Percentiles rank a stretch among this genome's conserved stretches.
Evolutionary conservation across 352 stramenopile genomes (phyloP).

Genomic region (Phytophthora meadii): DNA sequence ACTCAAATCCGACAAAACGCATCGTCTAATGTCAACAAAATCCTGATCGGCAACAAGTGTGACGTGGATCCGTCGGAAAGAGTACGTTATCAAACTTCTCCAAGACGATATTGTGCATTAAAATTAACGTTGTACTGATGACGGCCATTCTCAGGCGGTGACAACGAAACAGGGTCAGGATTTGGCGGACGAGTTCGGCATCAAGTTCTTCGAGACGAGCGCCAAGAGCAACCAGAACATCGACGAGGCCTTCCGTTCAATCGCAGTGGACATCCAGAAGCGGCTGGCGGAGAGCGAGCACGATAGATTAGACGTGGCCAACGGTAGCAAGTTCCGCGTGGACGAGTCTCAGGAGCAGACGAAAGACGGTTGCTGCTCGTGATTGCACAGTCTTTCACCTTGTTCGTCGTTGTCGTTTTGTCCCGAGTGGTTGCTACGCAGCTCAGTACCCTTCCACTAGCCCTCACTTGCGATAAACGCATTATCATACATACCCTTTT

Average conservation of each 20-base stretch:
- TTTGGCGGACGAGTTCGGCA: slow-evolving; percentile 93
- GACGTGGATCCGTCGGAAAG: slow-evolving; percentile 97
- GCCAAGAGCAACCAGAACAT: slow-evolving; percentile 96
- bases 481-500: slow-evolving; percentile 22
- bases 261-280: slow-evolving; percentile 91
- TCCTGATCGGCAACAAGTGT: slow-evolving; percentile 99
- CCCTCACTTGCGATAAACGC: slow-evolving; percentile 28
- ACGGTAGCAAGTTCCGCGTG: slow-evolving; percentile 85
- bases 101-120: not conserved
- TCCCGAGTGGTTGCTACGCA: slow-evolving; percentile 1
- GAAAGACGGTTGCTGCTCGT: slow-evolving; percentile 86
- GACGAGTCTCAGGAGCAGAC: slow-evolving; percentile 80
- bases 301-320: slow-evolving; percentile 90
- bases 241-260: slow-evolving; percentile 88
- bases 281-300: slow-evolving; percentile 85
- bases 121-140: slow-evolving; percentile 20
- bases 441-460: slow-evolving; percentile 8
- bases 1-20: slow-evolving; percentile 97
- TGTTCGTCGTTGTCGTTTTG: slow-evolving; percentile 22
- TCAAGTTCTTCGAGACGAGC: slow-evolving; percentile 95
- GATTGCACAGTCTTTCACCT: slow-evolving; percentile 11
- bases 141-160: slow-evolving; percentile 68
- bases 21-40: slow-evolving; percentile 99
- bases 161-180: slow-evolving; percentile 93
- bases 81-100: slow-evolving; percentile 51